A percentile compares a stretch with the other conserved stretches of the same genome.
Evolutionary conservation across 2,329 filamentous ascomycete genomes (phyloP).

Genomic region (Sclerotinia spermophila): DNA sequence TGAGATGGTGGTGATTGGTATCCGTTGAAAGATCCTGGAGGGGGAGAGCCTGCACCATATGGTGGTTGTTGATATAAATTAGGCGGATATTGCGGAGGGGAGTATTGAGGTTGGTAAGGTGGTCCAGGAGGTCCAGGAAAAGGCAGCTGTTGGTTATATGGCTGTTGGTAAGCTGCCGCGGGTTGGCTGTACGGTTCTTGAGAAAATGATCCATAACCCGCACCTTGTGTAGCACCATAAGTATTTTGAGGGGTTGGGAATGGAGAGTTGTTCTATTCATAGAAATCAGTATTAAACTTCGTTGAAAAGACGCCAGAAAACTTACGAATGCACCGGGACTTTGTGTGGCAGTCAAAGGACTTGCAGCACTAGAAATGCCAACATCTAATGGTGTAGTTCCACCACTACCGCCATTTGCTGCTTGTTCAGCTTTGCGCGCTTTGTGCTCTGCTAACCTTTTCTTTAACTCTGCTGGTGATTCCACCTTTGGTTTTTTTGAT

Average conservation of each 20-base stretch:
- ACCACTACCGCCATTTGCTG: conserved; percentile 52
- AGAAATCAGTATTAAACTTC: conserved; percentile 20
- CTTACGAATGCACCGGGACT: conserved; percentile 58
- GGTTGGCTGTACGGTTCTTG: conserved; percentile 39
- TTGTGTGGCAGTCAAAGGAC: conserved; percentile 47
- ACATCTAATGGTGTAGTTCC: conserved; percentile 49
- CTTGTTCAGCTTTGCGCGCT: conserved; percentile 60
- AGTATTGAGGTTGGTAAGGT: conserved; percentile 36
- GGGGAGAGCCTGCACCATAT: conserved; percentile 38
- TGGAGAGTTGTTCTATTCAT: conserved; percentile 35
- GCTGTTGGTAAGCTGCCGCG: conserved; percentile 43
- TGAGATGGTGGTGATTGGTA: conserved; percentile 42
- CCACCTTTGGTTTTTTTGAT: conserved; percentile 68
- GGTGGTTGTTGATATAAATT: conserved; percentile 17
- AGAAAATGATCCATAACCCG: conserved; percentile 37
- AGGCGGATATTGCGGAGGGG: conserved; percentile 34
- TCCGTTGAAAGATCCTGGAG: conserved; percentile 42
- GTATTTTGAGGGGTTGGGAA: conserved; percentile 33
- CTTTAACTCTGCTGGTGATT: conserved; percentile 74
- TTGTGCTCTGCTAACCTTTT: conserved; percentile 74
- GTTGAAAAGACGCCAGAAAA: conserved; percentile 25
- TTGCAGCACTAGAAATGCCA: conserved; percentile 36
- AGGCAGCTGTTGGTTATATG: conserved; percentile 36
- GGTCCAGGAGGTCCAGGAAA: conserved; percentile 37
- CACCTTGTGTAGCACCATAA: conserved; percentile 34